Base-by-base conservation (phyloP, 1,139 yeast species). In the Zygoascus sp. region DNA sequence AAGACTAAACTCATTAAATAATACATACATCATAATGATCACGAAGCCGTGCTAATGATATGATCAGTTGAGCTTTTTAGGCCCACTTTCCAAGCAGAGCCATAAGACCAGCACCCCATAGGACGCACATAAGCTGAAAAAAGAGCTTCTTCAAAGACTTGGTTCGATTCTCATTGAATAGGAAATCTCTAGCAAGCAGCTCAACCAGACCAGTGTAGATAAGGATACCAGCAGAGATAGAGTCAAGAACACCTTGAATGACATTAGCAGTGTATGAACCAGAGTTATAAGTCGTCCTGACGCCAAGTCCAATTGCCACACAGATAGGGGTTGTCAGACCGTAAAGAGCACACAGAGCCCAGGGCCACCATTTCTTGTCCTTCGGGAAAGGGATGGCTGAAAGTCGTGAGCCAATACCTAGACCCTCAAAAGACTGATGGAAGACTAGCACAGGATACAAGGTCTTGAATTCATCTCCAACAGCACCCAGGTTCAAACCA, bases 351-450 rank as follows among this genome's bases (percentile, higher is more conserved):
- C 80, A 80, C 58, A 82, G 66, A 1, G 76, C 47, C 76, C 82
- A 81, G n/a, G 89, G 88, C 41, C 81, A 73, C 59, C 57, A 64
- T 42, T 58, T 60, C 59, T 72, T 76, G 21, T 66, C 65, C 7
- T 65, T 54, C n/a, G 70, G 70, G 54, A 58, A 58, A 36, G 76
- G 69, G 7, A 83, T 77, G 23, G 79, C 76, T 8, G 95, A 86
- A 47, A 87, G 74, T 68, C 96, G 76, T 13, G 94, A 77, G 51
- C 96, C 96, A 59, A 87, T 73, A 61, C 96, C 96, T 46, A 87
- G 74, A 52, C 97, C 96, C 72, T 89, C 97, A 62, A 89, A 89
- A 69, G 83, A 75, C 69, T 89, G 96, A 66, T 89, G 96, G 77
- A 89, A 89, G 1, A 86, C 80, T 49, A 89, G 66, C 17, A 88